Evolutionary conservation across 305 asterid genomes (phyloP).

Genomic region (Fraxinus nigra): DNA sequence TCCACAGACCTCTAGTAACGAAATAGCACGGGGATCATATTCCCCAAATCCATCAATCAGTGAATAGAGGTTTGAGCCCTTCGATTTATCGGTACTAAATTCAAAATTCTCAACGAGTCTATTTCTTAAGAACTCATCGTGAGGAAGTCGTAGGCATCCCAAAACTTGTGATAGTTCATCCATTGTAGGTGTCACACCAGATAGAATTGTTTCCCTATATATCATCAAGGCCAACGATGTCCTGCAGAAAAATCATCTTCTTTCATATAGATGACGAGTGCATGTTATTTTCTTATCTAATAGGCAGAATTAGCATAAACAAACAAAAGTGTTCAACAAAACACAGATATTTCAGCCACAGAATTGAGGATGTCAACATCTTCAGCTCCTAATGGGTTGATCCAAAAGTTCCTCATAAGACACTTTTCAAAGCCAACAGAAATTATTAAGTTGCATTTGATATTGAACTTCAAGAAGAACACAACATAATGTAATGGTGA

Average conservation of each 20-base stretch:
- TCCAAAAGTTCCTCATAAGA: background rate
- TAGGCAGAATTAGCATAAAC: background rate
- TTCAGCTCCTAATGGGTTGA: background rate
- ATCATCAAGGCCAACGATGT: slow-evolving; percentile 85
- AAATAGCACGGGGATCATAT: slow-evolving; percentile 92
- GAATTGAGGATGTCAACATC: slow-evolving; percentile 11
- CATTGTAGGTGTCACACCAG: slow-evolving; percentile 70
- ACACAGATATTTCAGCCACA: slow-evolving; percentile 12
- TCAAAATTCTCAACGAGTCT: slow-evolving; percentile 79
- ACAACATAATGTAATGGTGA: background rate
- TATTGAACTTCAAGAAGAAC: slow-evolving; percentile 1
- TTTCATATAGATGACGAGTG: slow-evolving; percentile 4
- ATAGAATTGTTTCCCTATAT: slow-evolving; percentile 74
- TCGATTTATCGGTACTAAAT: slow-evolving; percentile 39
- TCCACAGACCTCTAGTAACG: slow-evolving; percentile 76
- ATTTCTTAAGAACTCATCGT: slow-evolving; percentile 57
- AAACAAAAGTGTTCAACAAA: background rate
- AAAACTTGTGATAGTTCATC: slow-evolving; percentile 80
- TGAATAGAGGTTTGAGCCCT: slow-evolving; percentile 56
- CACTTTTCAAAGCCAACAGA: slow-evolving; percentile 2
- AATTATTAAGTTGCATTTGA: background rate
- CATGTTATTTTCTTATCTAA: background rate
- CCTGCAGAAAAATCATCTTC: slow-evolving; percentile 55
- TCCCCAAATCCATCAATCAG: slow-evolving; percentile 94
- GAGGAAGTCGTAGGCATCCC: slow-evolving; percentile 89